Evolutionary conservation across 2,329 filamentous ascomycete genomes (phyloP).

Genomic region (Taxawa tesnikishii): DNA sequence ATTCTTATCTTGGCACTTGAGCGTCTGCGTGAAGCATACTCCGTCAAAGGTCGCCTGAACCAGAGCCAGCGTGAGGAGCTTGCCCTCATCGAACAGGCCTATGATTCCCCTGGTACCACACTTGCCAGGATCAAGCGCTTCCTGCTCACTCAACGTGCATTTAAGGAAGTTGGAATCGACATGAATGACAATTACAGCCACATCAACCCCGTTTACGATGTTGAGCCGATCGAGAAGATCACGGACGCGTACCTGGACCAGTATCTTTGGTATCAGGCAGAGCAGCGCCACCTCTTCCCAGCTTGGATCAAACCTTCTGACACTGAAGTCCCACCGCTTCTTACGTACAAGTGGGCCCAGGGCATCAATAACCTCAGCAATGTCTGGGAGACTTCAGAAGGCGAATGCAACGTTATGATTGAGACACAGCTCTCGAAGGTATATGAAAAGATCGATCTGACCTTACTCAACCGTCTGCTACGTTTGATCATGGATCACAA

Average conservation of each 20-base stretch:
- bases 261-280: slow-evolving; percentile 98
- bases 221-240: slow-evolving; percentile 98
- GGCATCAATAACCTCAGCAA: slow-evolving; percentile 96
- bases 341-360: slow-evolving; percentile 98
- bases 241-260: slow-evolving; percentile 97
- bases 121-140: slow-evolving; percentile 95
- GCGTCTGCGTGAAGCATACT: slow-evolving; percentile 87
- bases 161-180: slow-evolving; percentile 98
- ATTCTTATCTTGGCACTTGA: slow-evolving; percentile 93
- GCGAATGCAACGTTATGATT: slow-evolving; percentile 97
- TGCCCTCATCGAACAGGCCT: slow-evolving; percentile 93
- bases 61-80: slow-evolving; percentile 96
- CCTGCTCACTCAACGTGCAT: slow-evolving; percentile 88
- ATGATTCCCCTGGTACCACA: slow-evolving; percentile 93
- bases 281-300: slow-evolving; percentile 92
- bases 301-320: slow-evolving; percentile 99
- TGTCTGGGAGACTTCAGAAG: slow-evolving; percentile 87
- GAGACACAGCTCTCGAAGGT: slow-evolving; percentile 98
- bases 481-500: slow-evolving; percentile 99
- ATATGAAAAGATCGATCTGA: slow-evolving; percentile 98
- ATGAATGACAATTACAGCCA: slow-evolving; percentile 99
- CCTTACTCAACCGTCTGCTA: slow-evolving; percentile 82
- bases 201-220: slow-evolving; percentile 97
- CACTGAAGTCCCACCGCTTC: slow-evolving; percentile 85
- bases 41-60: slow-evolving; percentile 90